phyloP scores from a whole-genome alignment of 2,329 filamentous ascomycete species.

The Escovopsis weberi region DNA sequence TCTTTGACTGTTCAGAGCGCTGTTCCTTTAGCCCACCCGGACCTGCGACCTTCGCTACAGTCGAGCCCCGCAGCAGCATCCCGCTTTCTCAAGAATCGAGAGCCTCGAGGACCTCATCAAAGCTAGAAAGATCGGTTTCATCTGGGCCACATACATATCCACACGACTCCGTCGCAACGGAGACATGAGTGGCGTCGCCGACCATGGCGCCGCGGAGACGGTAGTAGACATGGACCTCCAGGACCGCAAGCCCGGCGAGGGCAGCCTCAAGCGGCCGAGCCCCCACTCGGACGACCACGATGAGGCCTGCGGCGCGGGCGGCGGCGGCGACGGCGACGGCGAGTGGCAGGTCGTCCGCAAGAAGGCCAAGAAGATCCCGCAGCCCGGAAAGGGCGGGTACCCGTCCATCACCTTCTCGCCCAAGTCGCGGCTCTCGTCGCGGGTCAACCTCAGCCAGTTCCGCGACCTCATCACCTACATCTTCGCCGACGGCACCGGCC shows the following conservation, averaged over 20 bases:
- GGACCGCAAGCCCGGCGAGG: slow-evolving; percentile 13
- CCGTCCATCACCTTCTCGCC: slow-evolving; percentile 43
- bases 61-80: too few species aligned
- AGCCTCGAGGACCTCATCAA: too few species aligned
- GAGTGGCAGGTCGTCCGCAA: slow-evolving; percentile 46
- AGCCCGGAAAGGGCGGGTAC: slow-evolving; percentile 41
- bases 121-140: too few species aligned
- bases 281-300: slow-evolving; percentile 26
- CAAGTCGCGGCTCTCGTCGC: slow-evolving; percentile 43
- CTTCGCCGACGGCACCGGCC: slow-evolving; percentile 48
- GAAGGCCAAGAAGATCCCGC: slow-evolving; percentile 47
- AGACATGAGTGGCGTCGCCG: slow-evolving; percentile 7
- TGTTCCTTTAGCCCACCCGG: too few species aligned
- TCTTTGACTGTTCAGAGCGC: too few species aligned
- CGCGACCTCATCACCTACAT: slow-evolving; percentile 52
- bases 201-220: slow-evolving; percentile 5
- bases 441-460: slow-evolving; percentile 47
- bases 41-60: too few species aligned
- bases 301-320: slow-evolving; percentile 19
- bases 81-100: too few species aligned
- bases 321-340: slow-evolving; percentile 19
- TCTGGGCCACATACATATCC: too few species aligned
- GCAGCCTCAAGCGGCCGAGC: slow-evolving; percentile 34
- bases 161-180: too few species aligned
- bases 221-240: slow-evolving; percentile 1